Percentiles rank a stretch among this genome's conserved stretches.
Evolutionary conservation across 2,329 filamentous ascomycete genomes (phyloP).

Genomic region (Nigrograna mackinnonii): DNA sequence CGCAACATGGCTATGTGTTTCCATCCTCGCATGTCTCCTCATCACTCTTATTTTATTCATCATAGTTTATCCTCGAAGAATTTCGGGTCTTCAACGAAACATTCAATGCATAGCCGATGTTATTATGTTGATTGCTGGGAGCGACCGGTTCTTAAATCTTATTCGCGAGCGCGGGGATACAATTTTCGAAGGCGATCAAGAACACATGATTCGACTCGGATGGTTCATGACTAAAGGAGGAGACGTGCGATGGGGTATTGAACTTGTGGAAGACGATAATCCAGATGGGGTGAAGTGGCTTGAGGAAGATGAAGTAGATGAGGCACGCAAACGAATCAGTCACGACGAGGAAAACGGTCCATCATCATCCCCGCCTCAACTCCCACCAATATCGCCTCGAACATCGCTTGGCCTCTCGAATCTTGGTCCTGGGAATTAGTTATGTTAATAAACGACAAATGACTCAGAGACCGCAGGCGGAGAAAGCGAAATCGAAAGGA

Average conservation of each 20-base stretch:
- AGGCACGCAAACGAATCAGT: too few relatives aligned
- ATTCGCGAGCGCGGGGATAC: background rate
- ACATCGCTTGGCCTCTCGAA: too few relatives aligned
- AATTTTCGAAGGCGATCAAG: background rate
- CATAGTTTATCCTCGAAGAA: too few relatives aligned
- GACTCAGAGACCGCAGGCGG: too few relatives aligned
- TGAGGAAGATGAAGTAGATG: too few relatives aligned
- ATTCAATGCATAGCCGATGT: background rate
- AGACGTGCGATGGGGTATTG: background rate
- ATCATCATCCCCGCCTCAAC: too few relatives aligned
- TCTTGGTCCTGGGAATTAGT: too few relatives aligned
- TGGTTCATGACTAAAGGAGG: background rate
- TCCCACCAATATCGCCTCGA: too few relatives aligned
- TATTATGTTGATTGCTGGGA: background rate
- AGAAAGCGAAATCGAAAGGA: too few relatives aligned
- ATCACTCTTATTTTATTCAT: background rate
- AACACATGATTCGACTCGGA: background rate
- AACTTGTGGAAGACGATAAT: too few relatives aligned
- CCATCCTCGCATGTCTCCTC: background rate
- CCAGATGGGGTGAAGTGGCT: background rate
- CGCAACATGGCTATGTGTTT: background rate
- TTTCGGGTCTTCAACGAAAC: background rate
- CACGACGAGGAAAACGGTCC: too few relatives aligned
- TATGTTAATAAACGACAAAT: too few relatives aligned
- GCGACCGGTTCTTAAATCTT: background rate